Evolutionary conservation across 2,329 filamentous ascomycete genomes (phyloP).

Genomic region (Orbilia ellipsospora): DNA sequence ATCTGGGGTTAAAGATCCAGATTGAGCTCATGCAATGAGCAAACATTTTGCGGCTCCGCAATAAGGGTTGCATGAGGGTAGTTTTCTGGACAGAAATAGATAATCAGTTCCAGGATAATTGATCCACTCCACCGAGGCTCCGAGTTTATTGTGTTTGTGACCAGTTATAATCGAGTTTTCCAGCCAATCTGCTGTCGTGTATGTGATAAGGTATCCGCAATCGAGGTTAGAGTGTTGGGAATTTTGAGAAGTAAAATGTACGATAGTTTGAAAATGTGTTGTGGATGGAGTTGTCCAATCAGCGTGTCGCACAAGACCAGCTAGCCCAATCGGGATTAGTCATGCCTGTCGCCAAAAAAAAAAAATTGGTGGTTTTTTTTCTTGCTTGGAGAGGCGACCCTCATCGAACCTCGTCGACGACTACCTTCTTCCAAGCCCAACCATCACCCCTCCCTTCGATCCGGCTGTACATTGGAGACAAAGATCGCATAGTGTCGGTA

Average conservation of each 20-base stretch:
- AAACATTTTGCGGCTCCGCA: slow-evolving; percentile 3
- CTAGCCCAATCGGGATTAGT: slow-evolving; percentile 36
- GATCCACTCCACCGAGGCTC: no score
- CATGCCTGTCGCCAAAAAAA: slow-evolving; percentile 36
- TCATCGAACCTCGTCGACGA: slow-evolving; percentile 28
- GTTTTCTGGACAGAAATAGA: neutral
- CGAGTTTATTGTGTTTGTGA: no score
- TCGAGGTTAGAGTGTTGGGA: no score
- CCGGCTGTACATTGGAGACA: neutral
- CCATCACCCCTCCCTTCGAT: neutral
- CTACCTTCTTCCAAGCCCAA: slow-evolving; percentile 17
- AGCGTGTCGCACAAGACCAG: slow-evolving; percentile 5
- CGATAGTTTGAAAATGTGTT: slow-evolving; percentile 10
- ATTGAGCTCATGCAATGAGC: slow-evolving; percentile 5
- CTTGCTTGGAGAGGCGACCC: slow-evolving; percentile 43
- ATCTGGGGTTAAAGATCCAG: slow-evolving; percentile 1
- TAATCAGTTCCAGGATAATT: no score
- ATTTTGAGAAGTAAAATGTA: no score
- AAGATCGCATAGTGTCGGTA: slow-evolving; percentile 13
- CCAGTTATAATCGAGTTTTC: no score
- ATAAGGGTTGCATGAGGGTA: neutral
- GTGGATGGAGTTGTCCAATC: slow-evolving; percentile 38
- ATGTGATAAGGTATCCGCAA: neutral
- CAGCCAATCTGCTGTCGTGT: no score
- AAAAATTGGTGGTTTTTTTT: slow-evolving; percentile 30